phyloP scores from a whole-genome alignment of 2,329 filamentous ascomycete genomes.

The Diaporthe vexans region DNA sequence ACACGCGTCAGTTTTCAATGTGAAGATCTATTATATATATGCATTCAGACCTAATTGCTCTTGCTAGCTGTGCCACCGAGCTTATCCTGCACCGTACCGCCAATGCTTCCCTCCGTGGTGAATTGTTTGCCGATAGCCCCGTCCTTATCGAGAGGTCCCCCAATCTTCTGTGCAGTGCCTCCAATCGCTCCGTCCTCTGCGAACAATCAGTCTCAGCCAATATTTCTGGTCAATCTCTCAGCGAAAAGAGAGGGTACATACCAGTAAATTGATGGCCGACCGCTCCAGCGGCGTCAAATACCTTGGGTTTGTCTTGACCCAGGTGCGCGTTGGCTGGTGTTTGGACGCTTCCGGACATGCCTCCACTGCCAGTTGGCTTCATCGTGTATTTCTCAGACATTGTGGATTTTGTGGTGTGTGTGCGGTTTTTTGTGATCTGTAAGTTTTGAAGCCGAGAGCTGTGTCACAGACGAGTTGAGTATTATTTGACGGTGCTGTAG shows the following conservation, averaged over 20 bases:
- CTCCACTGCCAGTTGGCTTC: constrained; percentile 38
- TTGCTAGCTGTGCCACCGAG: constrained; percentile 55
- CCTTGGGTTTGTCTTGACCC: constrained; percentile 52
- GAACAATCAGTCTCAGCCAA: too few relatives aligned
- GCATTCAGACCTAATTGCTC: constrained; percentile 40
- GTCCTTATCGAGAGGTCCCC: constrained; percentile 64
- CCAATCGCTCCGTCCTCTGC: constrained; percentile 64
- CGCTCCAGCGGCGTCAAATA: constrained; percentile 63
- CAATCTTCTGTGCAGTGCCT: constrained; percentile 63
- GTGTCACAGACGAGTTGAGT: too few relatives aligned
- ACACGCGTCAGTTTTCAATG: too few relatives aligned
- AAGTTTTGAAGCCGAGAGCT: too few relatives aligned
- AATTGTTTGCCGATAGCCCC: constrained; percentile 69
- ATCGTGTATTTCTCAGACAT: constrained; percentile 42
- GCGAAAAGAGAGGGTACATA: too few relatives aligned
- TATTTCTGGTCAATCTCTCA: too few relatives aligned
- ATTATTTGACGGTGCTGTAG: neutral
- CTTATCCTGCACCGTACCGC: constrained; percentile 64
- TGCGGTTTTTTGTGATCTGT: neutral
- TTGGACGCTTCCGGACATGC: constrained; percentile 37
- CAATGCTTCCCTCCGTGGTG: constrained; percentile 65
- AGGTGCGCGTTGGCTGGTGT: constrained; percentile 47
- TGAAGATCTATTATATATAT: too few relatives aligned
- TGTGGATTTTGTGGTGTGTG: neutral
- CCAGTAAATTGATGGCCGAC: constrained; percentile 70